Base-by-base conservation (phyloP, 2,329 filamentous ascomycete genomes). In the Ophiocordyceps camponoti-leonardi region DNA sequence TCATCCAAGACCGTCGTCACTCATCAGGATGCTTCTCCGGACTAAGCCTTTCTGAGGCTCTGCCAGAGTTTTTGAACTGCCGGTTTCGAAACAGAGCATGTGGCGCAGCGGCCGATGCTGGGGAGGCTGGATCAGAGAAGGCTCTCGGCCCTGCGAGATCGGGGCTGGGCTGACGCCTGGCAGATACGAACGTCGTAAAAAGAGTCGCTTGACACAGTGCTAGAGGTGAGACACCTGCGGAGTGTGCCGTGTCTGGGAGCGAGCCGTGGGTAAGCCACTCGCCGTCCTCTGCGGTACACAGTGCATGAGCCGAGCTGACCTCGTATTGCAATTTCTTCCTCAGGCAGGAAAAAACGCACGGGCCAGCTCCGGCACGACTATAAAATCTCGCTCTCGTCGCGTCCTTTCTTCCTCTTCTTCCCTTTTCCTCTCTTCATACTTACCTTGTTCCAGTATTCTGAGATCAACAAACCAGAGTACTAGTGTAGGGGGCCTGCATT, bases 401-500 rank as follows among this genome's bases (percentile, higher is more conserved):
- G 3, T 2, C 1, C 2, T 3, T 39, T 19, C 35, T 39, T 39
- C 35, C 26, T 18, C 46, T 10, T 40, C 45, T 48, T 55, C 41
- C 48, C 43, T 54, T 53, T 48, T 49, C 58, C 61, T 61, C 51
- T 58, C 60, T 62, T 66, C 63, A 71, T 70, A 70, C 68, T 71
- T 71, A 69, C 66, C 66, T 71, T 71, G 60, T 62, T 60, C 57
- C 58, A 61, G 56, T 53, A 49, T 52, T 51, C 55, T 58, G 56
- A 55, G 67, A 58, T 72, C 68, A 71, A 51, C 64, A 66, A 64
- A 56, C 51, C 59, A 56, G 54, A 54, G 47, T 52, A 53, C 58
- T 62, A 68, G 63, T 56, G 54, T 53, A 62, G 64, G 58, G 61
- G 60, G 61, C 66, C 67, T 71, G 67, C 67, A 72, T 70, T 68